These are phyloP conservation scores for Tricholoma matsutake DNA, from an alignment of 768 basidiomycete species.

Conservation along the genomic window DNA sequence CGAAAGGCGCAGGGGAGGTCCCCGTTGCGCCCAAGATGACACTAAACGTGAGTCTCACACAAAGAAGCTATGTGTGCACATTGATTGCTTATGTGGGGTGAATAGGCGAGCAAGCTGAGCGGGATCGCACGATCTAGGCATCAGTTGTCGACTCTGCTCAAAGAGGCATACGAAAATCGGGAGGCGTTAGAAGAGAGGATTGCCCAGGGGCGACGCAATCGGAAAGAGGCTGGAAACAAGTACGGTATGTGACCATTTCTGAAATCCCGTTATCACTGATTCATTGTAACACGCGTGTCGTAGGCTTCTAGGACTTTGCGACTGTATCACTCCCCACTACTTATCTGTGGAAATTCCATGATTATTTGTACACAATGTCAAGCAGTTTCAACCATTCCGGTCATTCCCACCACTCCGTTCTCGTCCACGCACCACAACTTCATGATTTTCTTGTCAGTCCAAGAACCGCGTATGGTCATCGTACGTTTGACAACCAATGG, in stretches of 20 bases:
- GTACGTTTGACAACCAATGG: constrained; percentile 54
- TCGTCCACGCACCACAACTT: constrained; percentile 60
- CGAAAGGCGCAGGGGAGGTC: constrained; percentile 51
- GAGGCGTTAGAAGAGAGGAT: constrained; percentile 82
- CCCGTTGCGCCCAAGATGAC: constrained; percentile 79
- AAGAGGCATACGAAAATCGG: constrained; percentile 80
- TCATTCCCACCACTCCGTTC: constrained; percentile 66
- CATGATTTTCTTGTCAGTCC: constrained; percentile 35
- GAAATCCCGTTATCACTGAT: background rate
- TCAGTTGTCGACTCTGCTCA: constrained; percentile 77
- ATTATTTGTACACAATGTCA: constrained; percentile 1
- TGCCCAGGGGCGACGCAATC: constrained; percentile 76
- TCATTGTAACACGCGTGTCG: background rate
- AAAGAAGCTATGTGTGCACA: background rate
- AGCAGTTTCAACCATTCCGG: constrained; percentile 39
- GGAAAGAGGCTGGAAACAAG: constrained; percentile 90
- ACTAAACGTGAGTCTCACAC: constrained; percentile 55
- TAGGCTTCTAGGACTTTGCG: background rate
- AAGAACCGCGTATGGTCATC: constrained; percentile 45
- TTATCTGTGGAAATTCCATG: background rate
- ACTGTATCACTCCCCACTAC: background rate
- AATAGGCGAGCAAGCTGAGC: constrained; percentile 67
- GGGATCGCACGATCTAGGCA: constrained; percentile 69
- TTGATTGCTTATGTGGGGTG: constrained; percentile 1
- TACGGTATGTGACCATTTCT: constrained; percentile 54